These are phyloP conservation scores for Obelidium mucronatum DNA, from an alignment of 192 early-diverging fungal species.

Conservation along the genomic window DNA sequence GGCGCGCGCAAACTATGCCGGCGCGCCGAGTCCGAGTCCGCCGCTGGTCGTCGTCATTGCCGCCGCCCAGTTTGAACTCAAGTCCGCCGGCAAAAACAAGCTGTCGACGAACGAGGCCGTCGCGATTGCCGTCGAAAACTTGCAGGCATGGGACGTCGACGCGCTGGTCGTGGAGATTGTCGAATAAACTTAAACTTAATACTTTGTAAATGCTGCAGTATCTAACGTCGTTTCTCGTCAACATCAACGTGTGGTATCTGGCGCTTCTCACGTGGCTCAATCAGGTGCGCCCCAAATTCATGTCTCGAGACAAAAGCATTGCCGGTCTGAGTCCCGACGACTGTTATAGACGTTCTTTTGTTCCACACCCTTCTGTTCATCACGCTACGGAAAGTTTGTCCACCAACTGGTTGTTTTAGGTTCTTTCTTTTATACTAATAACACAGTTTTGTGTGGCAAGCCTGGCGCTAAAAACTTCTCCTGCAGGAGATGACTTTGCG, in stretches of 20 bases:
- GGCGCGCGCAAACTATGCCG: no score
- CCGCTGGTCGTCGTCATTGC: not conserved
- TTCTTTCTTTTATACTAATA: not conserved
- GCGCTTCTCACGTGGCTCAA: not conserved
- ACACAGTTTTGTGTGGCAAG: not conserved
- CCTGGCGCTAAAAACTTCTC: not conserved
- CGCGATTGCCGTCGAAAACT: not conserved
- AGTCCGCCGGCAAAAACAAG: not conserved
- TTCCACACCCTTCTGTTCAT: not conserved
- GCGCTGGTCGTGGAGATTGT: not conserved
- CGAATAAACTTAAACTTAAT: no score
- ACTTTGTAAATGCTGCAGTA: no score
- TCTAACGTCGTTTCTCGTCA: not conserved
- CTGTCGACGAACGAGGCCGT: not conserved
- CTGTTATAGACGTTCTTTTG: constrained; percentile 10
- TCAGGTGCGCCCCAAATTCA: not conserved
- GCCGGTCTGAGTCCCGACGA: not conserved
- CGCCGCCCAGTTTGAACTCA: not conserved
- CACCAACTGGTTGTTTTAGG: constrained; percentile 47
- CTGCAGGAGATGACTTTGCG: constrained; percentile 48
- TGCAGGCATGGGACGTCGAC: not conserved
- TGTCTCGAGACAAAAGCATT: not conserved
- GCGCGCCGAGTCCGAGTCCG: no score
- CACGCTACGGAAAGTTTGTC: constrained; percentile 24
- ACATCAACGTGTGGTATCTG: constrained; percentile 7